These are phyloP conservation scores for Alternaria rosae DNA, from an alignment of 2,329 filamentous ascomycete genomes.

Conservation along the genomic window DNA sequence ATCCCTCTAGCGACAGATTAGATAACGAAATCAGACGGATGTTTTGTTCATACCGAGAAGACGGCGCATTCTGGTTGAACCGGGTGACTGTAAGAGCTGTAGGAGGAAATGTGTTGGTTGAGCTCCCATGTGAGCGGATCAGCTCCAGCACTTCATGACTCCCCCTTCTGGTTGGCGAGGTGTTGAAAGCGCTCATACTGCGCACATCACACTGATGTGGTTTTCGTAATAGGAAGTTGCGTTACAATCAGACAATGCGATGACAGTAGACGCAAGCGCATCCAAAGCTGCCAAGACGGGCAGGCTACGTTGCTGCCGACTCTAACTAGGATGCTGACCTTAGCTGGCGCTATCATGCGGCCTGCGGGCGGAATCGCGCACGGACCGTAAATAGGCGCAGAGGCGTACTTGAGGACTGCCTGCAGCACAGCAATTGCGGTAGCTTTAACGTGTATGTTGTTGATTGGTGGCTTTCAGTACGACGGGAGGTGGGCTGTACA, in stretches of 20 bases:
- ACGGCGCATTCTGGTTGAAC: neutral
- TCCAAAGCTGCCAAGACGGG: neutral
- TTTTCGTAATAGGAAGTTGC: neutral
- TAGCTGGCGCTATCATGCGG: conserved; percentile 18
- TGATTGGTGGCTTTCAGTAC: neutral
- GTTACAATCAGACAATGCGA: neutral
- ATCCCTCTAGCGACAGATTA: conserved; percentile 2
- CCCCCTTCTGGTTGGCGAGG: neutral
- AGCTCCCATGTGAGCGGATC: neutral
- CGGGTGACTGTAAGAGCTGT: neutral
- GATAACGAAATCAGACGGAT: neutral
- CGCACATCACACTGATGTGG: neutral
- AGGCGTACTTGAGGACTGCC: conserved; percentile 22
- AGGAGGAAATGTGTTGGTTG: neutral
- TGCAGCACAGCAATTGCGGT: conserved; percentile 19
- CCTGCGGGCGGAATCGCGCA: conserved; percentile 20
- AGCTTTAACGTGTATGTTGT: conserved; percentile 46
- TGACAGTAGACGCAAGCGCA: neutral
- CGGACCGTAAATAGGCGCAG: neutral
- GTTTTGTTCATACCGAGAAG: neutral
- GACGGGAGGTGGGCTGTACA: neutral
- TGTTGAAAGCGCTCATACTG: neutral
- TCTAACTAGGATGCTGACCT: neutral
- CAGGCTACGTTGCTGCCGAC: neutral
- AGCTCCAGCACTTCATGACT: neutral